phyloP scores from a whole-genome alignment of 192 early-diverging fungal genomes.

The Backusella luteola region DNA sequence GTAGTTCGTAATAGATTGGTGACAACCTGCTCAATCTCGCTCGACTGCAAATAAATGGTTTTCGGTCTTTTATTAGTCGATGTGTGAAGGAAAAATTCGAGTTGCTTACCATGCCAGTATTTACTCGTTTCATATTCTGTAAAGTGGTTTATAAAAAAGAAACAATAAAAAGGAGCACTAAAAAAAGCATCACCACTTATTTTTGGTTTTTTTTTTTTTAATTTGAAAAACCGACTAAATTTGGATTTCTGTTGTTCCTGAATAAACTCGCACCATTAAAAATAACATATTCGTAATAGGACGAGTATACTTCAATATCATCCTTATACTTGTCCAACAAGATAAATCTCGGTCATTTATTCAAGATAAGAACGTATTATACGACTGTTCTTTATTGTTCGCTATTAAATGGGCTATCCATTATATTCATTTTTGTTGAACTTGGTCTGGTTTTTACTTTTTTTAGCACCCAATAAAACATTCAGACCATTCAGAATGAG shows the following conservation, averaged over 20 bases:
- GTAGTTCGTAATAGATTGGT: conserved; percentile 32
- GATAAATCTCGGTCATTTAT: no score
- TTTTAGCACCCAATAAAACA: no score
- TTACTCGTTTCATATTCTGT: conserved; percentile 15
- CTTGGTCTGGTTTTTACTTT: no score
- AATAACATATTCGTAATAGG: no score
- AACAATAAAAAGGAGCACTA: conserved; percentile 4
- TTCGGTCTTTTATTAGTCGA: background rate
- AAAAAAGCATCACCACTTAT: background rate
- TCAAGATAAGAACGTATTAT: no score
- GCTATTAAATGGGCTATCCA: no score
- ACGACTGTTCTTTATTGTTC: no score
- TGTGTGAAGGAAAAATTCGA: no score
- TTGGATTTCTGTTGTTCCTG: background rate
- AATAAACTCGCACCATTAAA: background rate
- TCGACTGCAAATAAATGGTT: conserved; percentile 7
- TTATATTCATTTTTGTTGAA: no score
- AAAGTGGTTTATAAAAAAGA: background rate
- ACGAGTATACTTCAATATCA: no score
- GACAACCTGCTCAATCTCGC: conserved; percentile 36
- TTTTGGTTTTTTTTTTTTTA: background rate
- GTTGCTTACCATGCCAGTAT: background rate
- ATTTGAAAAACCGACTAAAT: background rate
- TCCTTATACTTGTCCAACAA: no score
- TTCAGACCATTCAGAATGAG: no score